These are phyloP conservation scores for Rubroboletus pulcherrimus DNA, from an alignment of 768 basidiomycete genomes.

Conservation along the genomic window DNA sequence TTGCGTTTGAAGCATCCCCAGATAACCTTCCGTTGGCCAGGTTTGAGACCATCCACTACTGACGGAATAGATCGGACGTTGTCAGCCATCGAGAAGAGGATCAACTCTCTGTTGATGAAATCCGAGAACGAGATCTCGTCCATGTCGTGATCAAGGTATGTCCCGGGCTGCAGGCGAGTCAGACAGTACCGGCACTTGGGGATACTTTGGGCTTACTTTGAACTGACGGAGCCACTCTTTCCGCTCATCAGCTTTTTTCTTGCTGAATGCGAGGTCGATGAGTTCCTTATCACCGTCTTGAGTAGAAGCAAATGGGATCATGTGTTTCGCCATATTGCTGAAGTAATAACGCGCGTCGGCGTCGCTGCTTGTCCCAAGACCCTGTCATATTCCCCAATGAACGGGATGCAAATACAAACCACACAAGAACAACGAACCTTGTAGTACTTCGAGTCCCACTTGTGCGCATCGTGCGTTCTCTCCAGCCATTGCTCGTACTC, in stretches of 20 bases:
- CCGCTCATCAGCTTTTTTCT: slow-evolving; percentile 97
- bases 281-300: slow-evolving; percentile 81
- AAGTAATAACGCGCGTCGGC: slow-evolving; percentile 93
- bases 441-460: slow-evolving; percentile 95
- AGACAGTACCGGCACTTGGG: background rate
- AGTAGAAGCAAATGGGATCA: slow-evolving; percentile 84
- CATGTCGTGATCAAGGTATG: slow-evolving; percentile 85
- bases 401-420: background rate
- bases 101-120: slow-evolving; percentile 97
- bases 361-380: slow-evolving; percentile 91
- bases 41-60: slow-evolving; percentile 90
- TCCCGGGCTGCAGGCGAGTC: slow-evolving; percentile 68
- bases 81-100: slow-evolving; percentile 99
- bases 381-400: slow-evolving; percentile 45
- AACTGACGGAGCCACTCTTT: slow-evolving; percentile 98
- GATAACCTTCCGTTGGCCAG: slow-evolving; percentile 94
- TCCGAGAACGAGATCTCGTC: slow-evolving; percentile 85
- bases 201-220: slow-evolving; percentile 47
- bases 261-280: slow-evolving; percentile 98
- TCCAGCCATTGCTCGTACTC: slow-evolving; percentile 94
- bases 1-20: slow-evolving; percentile 97
- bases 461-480: slow-evolving; percentile 66
- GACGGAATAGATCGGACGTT: slow-evolving; percentile 98
- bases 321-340: slow-evolving; percentile 85
- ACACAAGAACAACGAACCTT: slow-evolving; percentile 60